These are phyloP conservation scores for Trichoderma gamsii DNA, from an alignment of 495 filamentous ascomycete genomes.

Conservation along the genomic window DNA sequence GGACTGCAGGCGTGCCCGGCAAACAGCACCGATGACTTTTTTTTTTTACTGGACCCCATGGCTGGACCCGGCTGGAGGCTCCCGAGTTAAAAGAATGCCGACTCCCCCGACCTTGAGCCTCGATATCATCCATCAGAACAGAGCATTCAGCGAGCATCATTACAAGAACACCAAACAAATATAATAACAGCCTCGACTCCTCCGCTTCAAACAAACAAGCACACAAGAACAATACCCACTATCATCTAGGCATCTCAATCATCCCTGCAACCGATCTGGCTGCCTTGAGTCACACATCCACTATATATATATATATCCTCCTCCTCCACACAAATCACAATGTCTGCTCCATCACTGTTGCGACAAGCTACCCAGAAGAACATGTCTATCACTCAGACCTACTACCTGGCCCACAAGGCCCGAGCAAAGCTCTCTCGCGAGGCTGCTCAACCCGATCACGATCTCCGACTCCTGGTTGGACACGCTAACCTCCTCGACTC, in stretches of 20 bases:
- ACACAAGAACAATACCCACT: not conserved
- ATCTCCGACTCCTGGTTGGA: conserved; percentile 86
- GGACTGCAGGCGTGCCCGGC: not conserved
- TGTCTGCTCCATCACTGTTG: conserved; percentile 23
- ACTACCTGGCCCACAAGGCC: conserved; percentile 94
- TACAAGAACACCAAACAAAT: not conserved
- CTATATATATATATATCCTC: not conserved
- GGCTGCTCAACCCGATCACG: conserved; percentile 83
- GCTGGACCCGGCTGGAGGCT: not conserved
- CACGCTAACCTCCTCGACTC: conserved; percentile 97
- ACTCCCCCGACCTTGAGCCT: conserved; percentile 13
- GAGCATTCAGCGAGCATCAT: conserved; percentile 2
- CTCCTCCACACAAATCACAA: conserved; percentile 19
- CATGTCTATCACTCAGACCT: conserved; percentile 96
- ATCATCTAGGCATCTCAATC: not conserved
- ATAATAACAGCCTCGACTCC: not conserved
- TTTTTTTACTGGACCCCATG: not conserved
- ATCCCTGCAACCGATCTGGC: conserved; percentile 10
- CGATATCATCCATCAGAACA: conserved; percentile 7
- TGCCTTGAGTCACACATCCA: conserved; percentile 14
- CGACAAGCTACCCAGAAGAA: conserved; percentile 45
- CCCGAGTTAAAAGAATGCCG: conserved; percentile 14
- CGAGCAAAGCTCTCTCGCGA: conserved; percentile 90
- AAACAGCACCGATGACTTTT: not conserved
- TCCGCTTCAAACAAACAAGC: not conserved